Evolutionary conservation across 2,329 filamentous ascomycete genomes (phyloP).

Genomic region (Plectosphaerella cucumerina): DNA sequence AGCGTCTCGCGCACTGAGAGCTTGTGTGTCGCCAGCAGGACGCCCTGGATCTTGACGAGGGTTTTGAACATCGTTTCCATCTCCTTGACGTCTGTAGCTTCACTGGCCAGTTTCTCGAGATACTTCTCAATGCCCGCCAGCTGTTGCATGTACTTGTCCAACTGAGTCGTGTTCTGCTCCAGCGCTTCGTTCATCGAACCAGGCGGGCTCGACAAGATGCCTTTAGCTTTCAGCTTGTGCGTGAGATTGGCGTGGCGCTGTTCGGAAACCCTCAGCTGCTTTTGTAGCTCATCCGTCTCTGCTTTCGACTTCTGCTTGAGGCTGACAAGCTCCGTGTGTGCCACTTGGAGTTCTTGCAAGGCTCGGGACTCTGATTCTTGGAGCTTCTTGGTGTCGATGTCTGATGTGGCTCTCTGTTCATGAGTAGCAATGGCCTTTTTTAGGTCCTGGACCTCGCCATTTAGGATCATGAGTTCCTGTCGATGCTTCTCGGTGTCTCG

Average conservation of each 20-base stretch:
- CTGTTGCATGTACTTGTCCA: constrained; percentile 2
- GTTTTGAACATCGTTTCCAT: background rate
- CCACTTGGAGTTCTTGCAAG: background rate
- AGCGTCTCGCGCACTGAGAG: background rate
- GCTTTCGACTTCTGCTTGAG: too few relatives aligned
- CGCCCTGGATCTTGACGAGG: background rate
- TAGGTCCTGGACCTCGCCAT: too few relatives aligned
- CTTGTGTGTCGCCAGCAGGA: background rate
- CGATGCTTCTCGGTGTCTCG: too few relatives aligned
- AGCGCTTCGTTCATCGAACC: background rate
- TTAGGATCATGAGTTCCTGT: too few relatives aligned
- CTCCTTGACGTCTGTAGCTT: background rate
- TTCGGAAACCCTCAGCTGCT: constrained; percentile 4
- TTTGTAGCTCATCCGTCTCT: background rate
- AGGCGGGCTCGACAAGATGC: background rate
- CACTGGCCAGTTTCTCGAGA: background rate
- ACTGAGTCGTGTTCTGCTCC: too few relatives aligned
- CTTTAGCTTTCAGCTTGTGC: constrained; percentile 5
- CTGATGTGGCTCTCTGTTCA: too few relatives aligned
- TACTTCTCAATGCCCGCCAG: background rate
- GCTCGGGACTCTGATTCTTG: background rate
- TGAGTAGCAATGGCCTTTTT: too few relatives aligned
- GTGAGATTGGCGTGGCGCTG: constrained; percentile 10
- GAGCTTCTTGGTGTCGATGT: background rate
- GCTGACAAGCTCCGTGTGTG: too few relatives aligned